Base-by-base conservation (phyloP, 1,284 basidiomycete genomes). In the Coniferiporia sulphurascens region DNA sequence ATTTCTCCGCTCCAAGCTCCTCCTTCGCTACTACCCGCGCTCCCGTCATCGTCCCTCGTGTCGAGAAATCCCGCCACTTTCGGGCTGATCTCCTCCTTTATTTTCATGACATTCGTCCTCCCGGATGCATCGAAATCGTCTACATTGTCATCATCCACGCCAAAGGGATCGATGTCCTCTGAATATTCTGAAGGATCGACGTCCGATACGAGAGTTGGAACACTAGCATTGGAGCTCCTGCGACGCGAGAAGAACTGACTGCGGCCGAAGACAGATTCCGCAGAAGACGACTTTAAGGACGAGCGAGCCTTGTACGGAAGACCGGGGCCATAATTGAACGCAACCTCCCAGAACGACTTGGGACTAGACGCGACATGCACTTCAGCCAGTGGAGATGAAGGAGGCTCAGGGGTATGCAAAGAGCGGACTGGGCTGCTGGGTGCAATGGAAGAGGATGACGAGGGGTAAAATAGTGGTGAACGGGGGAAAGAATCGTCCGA, bases 281-380 rank as follows among this genome's bases (percentile, higher is more conserved):
- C 21, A n/a, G 53, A 38, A 9, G 51, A 41, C 38, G 51, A 52
- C 27, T 52, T 36, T 19, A 13, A 13, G 36, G 51, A 41, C 38
- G 38, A n/a, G 19, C 60, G 60, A 43, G 36, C 35, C 52, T 58
- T 58, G 48, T 58, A 55, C 9, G 60, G 60, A 21, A 62, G 46
- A 15, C 52, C 60, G n/a, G 60, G 60, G 15, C 60, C 56, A 46
- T 62, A 51, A 48, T 62, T 62, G 27, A 58, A 51, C 13, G 56
- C 60, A 17, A 62, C 61, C 8, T 62, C 54, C 61, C 61, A 62
- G 43, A 59, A 59, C 19, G 61, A 55, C 34, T 50, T 59, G 17
- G 61, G 57, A 53, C 61, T 62, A 17, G 52, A 56, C n/a, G 54
- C 54, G 58, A 62, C 52, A 35, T 41, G 36, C 13, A 56, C 56